Evolutionary conservation across 108 stramenopile species (phyloP), one percentile per base, ranked within the genome.

Genomic region (Fistulifera solaris): DNA sequence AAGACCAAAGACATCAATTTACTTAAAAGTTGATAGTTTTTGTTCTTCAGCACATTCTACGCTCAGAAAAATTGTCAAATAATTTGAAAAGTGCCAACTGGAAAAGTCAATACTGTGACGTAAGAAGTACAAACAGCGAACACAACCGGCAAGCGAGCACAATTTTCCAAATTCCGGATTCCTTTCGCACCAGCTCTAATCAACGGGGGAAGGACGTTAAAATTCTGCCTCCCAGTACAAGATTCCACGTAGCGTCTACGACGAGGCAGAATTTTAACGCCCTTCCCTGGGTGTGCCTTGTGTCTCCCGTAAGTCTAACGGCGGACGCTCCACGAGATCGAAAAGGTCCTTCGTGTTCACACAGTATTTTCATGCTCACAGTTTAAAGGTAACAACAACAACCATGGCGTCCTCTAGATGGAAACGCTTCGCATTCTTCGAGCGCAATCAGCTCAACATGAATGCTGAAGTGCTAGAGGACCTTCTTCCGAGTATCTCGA

Each of bases 341-440:
- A n/a, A n/a, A n/a, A n/a, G n/a, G n/a, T n/a, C n/a, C n/a, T n/a
- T n/a, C n/a, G n/a, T n/a, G n/a, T n/a, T n/a, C n/a, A 35, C 31
- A 35, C 31, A 35, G 8, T 8, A 8, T 35, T 35, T 35, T 8
- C 8, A 35, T 35, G 8, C 3, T 6, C 31, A 8, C 31, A 35
- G n/a, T n/a, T n/a, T n/a, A 35, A 35, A 35, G 31, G 31, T 35
- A 35, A 8, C 31, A 35, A n/a, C 40, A 14, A 11, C 7, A 4
- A 57, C 39, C 56, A 87, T 87, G 86, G 79, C 86, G 41, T 76
- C 78, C 50, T 83, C 83, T 42, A 78, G 89, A 13, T 90, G 89
- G 89, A 85, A 86, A 56, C 83, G 90, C 11, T 92, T 92, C 61
- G 84, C 84, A 43, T 92, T 92, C 73, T 92, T 92, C 65, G 90